Conservation (phyloP, 225 moss, liverwort and hornwort species). For the Straminergon stramineum region DNA sequence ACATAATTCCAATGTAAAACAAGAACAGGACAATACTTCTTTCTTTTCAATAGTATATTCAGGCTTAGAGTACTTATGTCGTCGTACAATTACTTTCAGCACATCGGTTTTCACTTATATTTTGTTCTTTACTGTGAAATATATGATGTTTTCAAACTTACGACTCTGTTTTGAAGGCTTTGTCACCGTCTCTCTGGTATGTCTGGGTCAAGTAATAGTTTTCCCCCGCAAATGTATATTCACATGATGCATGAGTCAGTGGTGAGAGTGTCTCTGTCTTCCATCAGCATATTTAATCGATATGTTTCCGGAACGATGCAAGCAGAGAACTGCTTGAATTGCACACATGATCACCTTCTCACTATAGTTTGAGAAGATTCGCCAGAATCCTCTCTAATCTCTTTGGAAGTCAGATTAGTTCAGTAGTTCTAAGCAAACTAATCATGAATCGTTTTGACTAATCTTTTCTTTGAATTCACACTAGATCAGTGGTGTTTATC, state of each 20-base stretch:
- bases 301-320: too few species aligned
- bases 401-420: neutral
- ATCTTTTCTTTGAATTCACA: too few species aligned
- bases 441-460: too few species aligned
- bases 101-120: neutral
- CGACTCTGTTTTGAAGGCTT: neutral
- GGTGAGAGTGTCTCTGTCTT: neutral
- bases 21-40: too few species aligned
- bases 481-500: too few species aligned
- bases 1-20: too few species aligned
- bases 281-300: too few species aligned
- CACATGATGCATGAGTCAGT: neutral
- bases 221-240: neutral
- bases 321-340: too few species aligned
- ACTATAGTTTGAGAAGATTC: neutral
- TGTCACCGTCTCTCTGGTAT: too few species aligned
- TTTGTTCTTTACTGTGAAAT: neutral
- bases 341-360: neutral
- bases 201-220: neutral
- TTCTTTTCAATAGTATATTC: neutral
- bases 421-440: neutral
- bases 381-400: too few species aligned
- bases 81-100: neutral
- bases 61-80: neutral
- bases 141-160: neutral